These are phyloP conservation scores for Agaricus sinodeliciosus DNA, from an alignment of 768 basidiomycete genomes.

Conservation along the genomic window DNA sequence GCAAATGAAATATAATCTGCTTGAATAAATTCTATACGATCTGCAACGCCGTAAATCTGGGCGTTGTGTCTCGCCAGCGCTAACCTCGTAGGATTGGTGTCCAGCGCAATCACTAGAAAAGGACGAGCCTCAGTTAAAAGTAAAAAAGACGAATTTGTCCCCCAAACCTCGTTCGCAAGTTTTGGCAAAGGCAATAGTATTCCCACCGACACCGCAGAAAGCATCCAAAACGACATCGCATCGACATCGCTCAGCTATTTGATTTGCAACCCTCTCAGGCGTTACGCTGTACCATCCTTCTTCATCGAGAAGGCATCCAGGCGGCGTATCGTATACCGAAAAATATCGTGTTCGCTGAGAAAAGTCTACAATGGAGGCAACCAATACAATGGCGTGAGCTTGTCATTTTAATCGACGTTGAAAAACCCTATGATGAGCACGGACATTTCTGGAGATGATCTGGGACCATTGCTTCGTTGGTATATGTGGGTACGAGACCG, in stretches of 20 bases:
- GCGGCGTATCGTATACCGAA: conserved; percentile 58
- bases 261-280: conserved; percentile 85
- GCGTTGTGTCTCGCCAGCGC: conserved; percentile 93
- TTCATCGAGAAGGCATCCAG: conserved; percentile 83
- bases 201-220: conserved; percentile 97
- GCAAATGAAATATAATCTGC: conserved; percentile 83
- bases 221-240: conserved; percentile 84
- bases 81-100: conserved; percentile 78
- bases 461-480: conserved; percentile 60
- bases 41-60: conserved; percentile 86
- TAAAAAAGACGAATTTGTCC: conserved; percentile 18
- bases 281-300: conserved; percentile 99
- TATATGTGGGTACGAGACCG: conserved; percentile 69
- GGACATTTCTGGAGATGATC: conserved; percentile 77
- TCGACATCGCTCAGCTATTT: conserved; percentile 89
- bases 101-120: conserved; percentile 82
- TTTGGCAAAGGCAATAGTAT: conserved; percentile 93
- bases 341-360: conserved; percentile 79
- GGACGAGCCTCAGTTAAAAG: background rate
- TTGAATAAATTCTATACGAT: conserved; percentile 91
- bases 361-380: conserved; percentile 53
- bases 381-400: background rate
- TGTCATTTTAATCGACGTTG: background rate
- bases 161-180: conserved; percentile 84
- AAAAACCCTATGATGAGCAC: conserved; percentile 19